These are phyloP conservation scores for Puccinia hordei DNA, from an alignment of 1,284 basidiomycete species.

Conservation along the genomic window DNA sequence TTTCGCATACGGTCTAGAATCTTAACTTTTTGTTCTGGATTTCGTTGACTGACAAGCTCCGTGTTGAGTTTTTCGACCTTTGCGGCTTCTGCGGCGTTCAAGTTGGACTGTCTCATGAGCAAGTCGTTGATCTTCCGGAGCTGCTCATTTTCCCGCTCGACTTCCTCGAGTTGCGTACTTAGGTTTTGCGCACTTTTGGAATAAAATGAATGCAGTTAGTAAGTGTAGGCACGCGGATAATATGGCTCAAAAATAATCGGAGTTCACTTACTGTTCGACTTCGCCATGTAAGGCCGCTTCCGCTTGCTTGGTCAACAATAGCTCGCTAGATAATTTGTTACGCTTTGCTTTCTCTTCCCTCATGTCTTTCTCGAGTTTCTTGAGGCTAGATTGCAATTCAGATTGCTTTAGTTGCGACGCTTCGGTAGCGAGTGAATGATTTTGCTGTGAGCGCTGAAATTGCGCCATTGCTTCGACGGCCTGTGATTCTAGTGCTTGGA, in stretches of 20 bases:
- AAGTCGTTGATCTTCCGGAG: conserved; percentile 40
- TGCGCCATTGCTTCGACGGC: neutral
- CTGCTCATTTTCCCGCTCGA: conserved; percentile 29
- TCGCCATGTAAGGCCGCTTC: conserved; percentile 31
- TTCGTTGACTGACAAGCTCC: conserved; percentile 45
- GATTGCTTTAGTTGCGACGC: conserved; percentile 26
- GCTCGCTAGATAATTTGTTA: conserved; percentile 2
- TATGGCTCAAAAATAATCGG: neutral
- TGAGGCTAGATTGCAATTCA: conserved; percentile 1
- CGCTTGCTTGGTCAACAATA: conserved; percentile 39
- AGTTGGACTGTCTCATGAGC: conserved; percentile 25
- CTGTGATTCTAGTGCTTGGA: neutral
- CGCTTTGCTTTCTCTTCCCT: conserved; percentile 31
- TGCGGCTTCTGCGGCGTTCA: conserved; percentile 39
- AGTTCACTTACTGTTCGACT: conserved; percentile 27
- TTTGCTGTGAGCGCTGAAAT: neutral
- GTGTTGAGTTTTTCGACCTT: conserved; percentile 35
- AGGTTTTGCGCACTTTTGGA: conserved; percentile 19
- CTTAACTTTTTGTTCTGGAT: conserved; percentile 41
- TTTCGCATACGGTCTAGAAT: conserved; percentile 37
- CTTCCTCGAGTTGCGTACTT: conserved; percentile 18
- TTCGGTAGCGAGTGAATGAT: conserved; percentile 8
- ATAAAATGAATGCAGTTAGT: too few relatives aligned
- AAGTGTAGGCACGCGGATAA: neutral
- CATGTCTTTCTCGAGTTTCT: conserved; percentile 24